These are phyloP conservation scores for Trichoderma koningiopsis DNA, from an alignment of 2,329 filamentous ascomycete genomes.

Conservation along the genomic window DNA sequence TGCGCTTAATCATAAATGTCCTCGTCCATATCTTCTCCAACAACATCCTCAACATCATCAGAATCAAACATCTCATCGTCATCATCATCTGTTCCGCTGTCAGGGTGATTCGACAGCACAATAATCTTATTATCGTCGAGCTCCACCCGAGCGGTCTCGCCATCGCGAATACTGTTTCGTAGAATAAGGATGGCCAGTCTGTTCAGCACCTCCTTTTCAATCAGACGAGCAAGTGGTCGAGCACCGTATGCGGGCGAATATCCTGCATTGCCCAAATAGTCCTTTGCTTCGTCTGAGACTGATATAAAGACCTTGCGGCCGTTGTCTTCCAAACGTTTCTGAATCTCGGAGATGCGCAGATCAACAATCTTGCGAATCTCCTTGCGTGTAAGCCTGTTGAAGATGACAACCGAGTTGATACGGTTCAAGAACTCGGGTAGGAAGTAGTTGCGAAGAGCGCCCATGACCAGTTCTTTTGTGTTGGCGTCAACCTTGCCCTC, in stretches of 20 bases:
- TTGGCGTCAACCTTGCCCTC: slow-evolving; percentile 85
- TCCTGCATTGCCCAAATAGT: slow-evolving; percentile 87
- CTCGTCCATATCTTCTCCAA: slow-evolving; percentile 62
- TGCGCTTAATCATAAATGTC: slow-evolving; percentile 50
- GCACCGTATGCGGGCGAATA: slow-evolving; percentile 97
- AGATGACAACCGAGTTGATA: slow-evolving; percentile 94
- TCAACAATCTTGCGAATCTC: slow-evolving; percentile 98
- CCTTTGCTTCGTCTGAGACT: slow-evolving; percentile 83
- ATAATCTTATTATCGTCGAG: slow-evolving; percentile 77
- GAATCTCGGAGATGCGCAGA: slow-evolving; percentile 82
- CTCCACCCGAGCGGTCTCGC: slow-evolving; percentile 78
- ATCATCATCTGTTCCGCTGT: slow-evolving; percentile 62
- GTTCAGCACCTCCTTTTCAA: slow-evolving; percentile 97
- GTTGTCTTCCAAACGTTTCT: slow-evolving; percentile 85
- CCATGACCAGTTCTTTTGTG: slow-evolving; percentile 88
- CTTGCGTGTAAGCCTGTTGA: slow-evolving; percentile 86
- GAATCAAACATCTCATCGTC: slow-evolving; percentile 73
- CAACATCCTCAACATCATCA: slow-evolving; percentile 72
- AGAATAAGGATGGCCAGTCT: slow-evolving; percentile 88
- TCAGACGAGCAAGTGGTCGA: slow-evolving; percentile 81
- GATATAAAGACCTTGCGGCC: slow-evolving; percentile 81
- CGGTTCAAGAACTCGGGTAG: slow-evolving; percentile 98
- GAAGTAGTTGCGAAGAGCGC: slow-evolving; percentile 90
- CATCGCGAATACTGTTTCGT: slow-evolving; percentile 79
- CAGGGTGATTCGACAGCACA: slow-evolving; percentile 79